Base-by-base conservation (phyloP, 2,329 filamentous ascomycete species). In the Diaporthe citriasiana region DNA sequence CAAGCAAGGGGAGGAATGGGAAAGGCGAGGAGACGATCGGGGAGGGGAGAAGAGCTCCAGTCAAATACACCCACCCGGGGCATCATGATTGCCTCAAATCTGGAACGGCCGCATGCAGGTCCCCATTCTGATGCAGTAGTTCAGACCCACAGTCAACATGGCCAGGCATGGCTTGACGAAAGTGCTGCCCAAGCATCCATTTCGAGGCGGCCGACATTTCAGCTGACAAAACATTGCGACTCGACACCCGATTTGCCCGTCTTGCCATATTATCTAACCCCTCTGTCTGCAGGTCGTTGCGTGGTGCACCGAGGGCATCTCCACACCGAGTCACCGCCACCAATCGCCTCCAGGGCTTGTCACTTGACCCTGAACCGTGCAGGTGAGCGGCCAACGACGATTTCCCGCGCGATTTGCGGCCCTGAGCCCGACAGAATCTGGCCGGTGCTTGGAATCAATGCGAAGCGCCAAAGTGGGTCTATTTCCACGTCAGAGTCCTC, bases 1-100 rank as follows among this genome's bases (percentile, higher is more conserved):
- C 73, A 42, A 60, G 60, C 40, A 77, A 63, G 74, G 74, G 71
- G 75, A 74, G 71, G 76, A 66, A 50, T 45, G 27, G 75, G 73
- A 45, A 73, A 74, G 77, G 73, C 70, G 79, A 77, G 77, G 75
- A 77, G 70, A 42, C 22, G 42, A 63, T 70, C 13, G 63, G 57
- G 45, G 55, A 55, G 38, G 47, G 25, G 33, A 59, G 56, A 42
- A 33, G 22, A 27, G 70, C 73, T 51, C 74, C 74, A 72, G 71
- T 71, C 55, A 69, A 74, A 60, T 71, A 72, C 72, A 53, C 33
- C 33, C 53, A 63, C 60, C 47, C 42, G 68, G 56, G 27, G 27
- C 47, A 70, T 75, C 72, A 74, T 74, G 74, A 72, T 71, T 70
- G 73, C 73, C 70, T 73, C 73, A 51, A 57, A 68, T 47, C 73